These are phyloP conservation scores for Casuarina cunninghamiana DNA, from an alignment of 306 rosid species.

Conservation along the genomic window DNA sequence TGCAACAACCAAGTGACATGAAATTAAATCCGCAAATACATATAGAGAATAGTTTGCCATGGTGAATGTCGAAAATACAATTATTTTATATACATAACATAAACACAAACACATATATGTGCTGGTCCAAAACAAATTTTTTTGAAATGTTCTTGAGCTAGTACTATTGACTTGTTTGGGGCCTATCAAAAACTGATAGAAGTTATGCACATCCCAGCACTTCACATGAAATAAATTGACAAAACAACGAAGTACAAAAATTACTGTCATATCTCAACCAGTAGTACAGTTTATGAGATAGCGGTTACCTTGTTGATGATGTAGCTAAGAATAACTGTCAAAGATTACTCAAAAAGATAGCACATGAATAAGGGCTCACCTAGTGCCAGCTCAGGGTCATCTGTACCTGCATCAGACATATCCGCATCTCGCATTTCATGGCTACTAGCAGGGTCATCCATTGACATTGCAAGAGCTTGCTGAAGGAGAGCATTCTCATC, in stretches of 20 bases:
- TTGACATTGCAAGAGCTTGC: constrained; percentile 99
- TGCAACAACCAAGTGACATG: constrained; percentile 36
- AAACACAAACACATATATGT: neutral
- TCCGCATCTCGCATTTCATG: constrained; percentile 71
- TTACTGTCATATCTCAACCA: neutral
- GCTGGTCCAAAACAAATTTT: neutral
- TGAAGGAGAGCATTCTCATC: constrained; percentile 89
- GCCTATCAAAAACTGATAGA: neutral
- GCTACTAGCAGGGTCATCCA: constrained; percentile 77
- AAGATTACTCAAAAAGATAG: neutral
- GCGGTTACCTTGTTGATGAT: neutral
- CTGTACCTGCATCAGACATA: constrained; percentile 80
- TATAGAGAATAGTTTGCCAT: neutral
- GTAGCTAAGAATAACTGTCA: neutral
- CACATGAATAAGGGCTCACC: constrained; percentile 49
- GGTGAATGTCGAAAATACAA: neutral
- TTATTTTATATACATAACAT: no score
- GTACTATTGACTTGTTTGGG: neutral
- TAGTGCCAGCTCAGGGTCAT: constrained; percentile 87
- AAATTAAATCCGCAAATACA: neutral
- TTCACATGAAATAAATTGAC: neutral
- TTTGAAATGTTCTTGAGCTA: neutral
- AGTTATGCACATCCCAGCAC: neutral
- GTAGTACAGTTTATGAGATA: neutral
- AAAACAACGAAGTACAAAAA: neutral